Evolutionary conservation across 176 grass and related monocot genomes (phyloP), one percentile per base, ranked within the genome.

Genomic region (Poa annua): DNA sequence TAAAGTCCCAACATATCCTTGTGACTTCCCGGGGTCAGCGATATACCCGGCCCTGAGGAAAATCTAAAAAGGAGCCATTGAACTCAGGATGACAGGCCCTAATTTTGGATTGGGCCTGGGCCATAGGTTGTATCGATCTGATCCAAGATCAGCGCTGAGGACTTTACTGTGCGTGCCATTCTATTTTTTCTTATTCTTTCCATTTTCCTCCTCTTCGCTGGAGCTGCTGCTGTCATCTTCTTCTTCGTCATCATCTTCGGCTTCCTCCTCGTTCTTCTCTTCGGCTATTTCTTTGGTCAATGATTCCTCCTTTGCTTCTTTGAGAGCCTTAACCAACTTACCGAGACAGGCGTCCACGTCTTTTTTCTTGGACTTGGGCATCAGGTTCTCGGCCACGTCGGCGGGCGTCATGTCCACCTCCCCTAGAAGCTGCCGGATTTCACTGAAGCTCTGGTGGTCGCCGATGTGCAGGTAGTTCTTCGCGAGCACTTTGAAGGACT

Each of bases 401-500:
- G 21, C 21, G 3, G 42, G 69, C 13, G 42, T 48, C 69, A 72
- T 48, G 42, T 25, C 44, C 4, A 72, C 69, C 17, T 72, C 69
- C 21, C 41, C 39, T 3, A 63, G 60, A 63, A 63, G 60, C 15
- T 63, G 60, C 6, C 26, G 12, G 25, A 63, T 63, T 63, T 63
- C 25, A 16, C 6, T 2, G 60, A 63, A 63, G 33, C 29, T 13
- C 60, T 33, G 25, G 13, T 63, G 60, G 60, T 63, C 60, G 60
- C 25, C 25, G 60, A 72, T 0, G 22, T 72, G 1, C 42, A 93
- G 56, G 53, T 90, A 90, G 71, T 93, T 93, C 8, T 49, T 61
- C 21, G 88, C 73, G 0, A 93, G 75, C 53, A 90, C 85, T 83
- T 66, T 90, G 88, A 90, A 93, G 0, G 59, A 26, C 73, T 93